Evolutionary conservation across 805 yeast genomes (phyloP).

Genomic region (Pichia phayaonensis): DNA sequence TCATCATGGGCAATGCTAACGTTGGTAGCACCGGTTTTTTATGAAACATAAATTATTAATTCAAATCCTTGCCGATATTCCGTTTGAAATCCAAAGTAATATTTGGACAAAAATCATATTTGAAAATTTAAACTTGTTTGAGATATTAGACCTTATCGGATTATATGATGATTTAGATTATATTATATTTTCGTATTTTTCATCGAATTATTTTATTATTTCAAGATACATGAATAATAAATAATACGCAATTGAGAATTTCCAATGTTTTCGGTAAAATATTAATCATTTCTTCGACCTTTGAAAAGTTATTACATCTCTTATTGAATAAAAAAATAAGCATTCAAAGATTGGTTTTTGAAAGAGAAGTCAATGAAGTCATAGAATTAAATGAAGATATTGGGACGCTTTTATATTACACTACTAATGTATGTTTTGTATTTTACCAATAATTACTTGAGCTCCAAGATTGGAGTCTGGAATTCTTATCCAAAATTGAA

Average conservation of each 20-base stretch:
- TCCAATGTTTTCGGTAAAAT: slow-evolving; percentile 1
- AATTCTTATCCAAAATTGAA: not conserved
- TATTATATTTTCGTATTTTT: not conserved
- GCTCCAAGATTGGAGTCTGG: not conserved
- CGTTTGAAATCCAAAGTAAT: slow-evolving; percentile 3
- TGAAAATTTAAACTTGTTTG: not conserved
- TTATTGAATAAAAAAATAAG: not conserved
- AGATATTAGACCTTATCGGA: not conserved
- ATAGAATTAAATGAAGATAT: not conserved
- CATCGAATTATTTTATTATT: not conserved
- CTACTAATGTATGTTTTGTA: not conserved
- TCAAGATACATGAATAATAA: slow-evolving; percentile 1
- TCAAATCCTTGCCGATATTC: not conserved
- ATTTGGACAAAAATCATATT: slow-evolving; percentile 4
- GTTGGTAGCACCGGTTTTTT: not conserved
- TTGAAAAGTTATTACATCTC: not conserved
- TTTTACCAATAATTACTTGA: slow-evolving; percentile 3
- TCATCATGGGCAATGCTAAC: not conserved
- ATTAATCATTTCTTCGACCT: not conserved
- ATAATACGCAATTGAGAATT: not conserved
- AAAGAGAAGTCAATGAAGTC: slow-evolving; percentile 2
- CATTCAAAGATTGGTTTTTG: slow-evolving; percentile 3
- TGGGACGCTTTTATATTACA: not conserved
- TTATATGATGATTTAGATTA: not conserved
- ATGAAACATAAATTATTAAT: not conserved